These are phyloP conservation scores for Colletotrichum aenigma DNA, from an alignment of 2,329 filamentous ascomycete genomes.

Conservation along the genomic window DNA sequence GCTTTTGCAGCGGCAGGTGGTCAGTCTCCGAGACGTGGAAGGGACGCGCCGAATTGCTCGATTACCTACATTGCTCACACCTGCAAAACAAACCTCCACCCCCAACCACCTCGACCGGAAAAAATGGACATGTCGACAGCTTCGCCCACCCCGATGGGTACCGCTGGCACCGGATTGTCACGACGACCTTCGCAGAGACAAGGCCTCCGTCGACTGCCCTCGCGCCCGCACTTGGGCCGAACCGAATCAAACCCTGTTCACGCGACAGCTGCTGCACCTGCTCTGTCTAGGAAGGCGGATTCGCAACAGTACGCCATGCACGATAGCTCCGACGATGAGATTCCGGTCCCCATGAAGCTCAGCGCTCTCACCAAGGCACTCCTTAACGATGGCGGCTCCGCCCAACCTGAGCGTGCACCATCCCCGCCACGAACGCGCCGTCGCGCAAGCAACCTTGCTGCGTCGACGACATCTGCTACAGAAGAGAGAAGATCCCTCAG, in stretches of 20 bases:
- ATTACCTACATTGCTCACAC: not conserved
- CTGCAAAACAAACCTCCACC: conserved; percentile 9
- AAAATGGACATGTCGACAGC: conserved; percentile 50
- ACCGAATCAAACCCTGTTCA: conserved; percentile 48
- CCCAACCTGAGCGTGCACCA: conserved; percentile 44
- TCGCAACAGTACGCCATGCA: conserved; percentile 60
- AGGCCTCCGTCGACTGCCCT: conserved; percentile 53
- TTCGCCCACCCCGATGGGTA: conserved; percentile 60
- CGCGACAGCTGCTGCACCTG: conserved; percentile 23
- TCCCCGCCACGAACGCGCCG: conserved; percentile 54
- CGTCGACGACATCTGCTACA: conserved; percentile 44
- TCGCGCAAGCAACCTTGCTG: conserved; percentile 51
- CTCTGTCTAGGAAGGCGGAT: conserved; percentile 33
- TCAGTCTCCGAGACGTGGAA: conserved; percentile 7
- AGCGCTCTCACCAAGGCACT: conserved; percentile 91
- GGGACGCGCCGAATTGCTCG: conserved; percentile 3
- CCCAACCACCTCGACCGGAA: not conserved
- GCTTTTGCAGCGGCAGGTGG: not conserved
- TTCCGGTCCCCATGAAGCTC: conserved; percentile 89
- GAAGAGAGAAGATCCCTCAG: conserved; percentile 52
- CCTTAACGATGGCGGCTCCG: conserved; percentile 66
- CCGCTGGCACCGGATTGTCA: conserved; percentile 46
- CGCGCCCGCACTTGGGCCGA: conserved; percentile 48
- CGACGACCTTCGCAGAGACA: conserved; percentile 63
- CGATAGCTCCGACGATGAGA: conserved; percentile 94